Evolutionary conservation across 805 yeast genomes (phyloP), one percentile per base, ranked within the genome.

Genomic region (Ogataea zsoltii): DNA sequence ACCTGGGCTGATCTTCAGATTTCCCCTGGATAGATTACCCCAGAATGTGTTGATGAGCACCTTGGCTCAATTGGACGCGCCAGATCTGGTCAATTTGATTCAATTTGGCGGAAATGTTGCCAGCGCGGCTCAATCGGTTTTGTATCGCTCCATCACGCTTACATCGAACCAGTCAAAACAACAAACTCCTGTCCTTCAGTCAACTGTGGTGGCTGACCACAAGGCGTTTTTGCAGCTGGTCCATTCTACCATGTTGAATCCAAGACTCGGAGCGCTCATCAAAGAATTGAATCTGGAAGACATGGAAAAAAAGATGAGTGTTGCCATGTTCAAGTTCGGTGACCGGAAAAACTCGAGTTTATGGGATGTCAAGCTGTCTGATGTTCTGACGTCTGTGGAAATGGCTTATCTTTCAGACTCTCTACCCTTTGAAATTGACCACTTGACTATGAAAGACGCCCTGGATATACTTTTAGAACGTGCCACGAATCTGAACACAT

Each of bases 361-460:
- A 6, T 48, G 45, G 46, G 17, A 9, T 9, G 13, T 38, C 23
- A 40, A 33, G 13, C 21, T 37, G 7, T 6, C 32, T 11, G 32
- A 53, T 2, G 26, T 57, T 4, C 38, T 57, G 14, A 41, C 44
- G 2, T n/a, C 4, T 2, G 23, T 36, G 17, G 60, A 57, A 23
- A 7, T 54, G 6, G 21, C 33, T 7, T 35, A 35, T 23, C 31
- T 35, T 25, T 14, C 18, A 4, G 15, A 15, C 6, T 5, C 14
- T 15, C 23, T 35, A 18, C 30, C 30, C 2, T 26, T 10, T 14
- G 44, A 49, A 14, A 4, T 41, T 7, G 14, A 41, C 2, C 14
- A 35, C 1, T 32, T 56, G 45, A 46, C 54, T 3, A 15, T 60
- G 3, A 53, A 57, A 29, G 56, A 57, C 29, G 51, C 50, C 17